Conservation (phyloP, 2,329 filamentous ascomycete genomes). For the Fusarium sp. region DNA sequence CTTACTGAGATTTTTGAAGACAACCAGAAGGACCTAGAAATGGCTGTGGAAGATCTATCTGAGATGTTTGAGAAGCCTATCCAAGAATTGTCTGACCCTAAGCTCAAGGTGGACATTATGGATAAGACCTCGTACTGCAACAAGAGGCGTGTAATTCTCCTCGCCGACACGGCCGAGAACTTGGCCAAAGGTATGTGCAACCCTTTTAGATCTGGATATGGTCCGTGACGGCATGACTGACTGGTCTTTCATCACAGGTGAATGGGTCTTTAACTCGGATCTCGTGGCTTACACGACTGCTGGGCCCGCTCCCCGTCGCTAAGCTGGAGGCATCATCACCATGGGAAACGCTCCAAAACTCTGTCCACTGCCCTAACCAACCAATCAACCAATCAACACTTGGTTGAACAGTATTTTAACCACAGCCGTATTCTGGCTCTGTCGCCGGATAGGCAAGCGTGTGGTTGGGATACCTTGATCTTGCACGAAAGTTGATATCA, state of each 20-base stretch:
- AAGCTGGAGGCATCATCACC: background rate
- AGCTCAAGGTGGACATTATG: conserved; percentile 97
- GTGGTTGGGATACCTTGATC: background rate
- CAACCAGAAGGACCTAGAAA: conserved; percentile 97
- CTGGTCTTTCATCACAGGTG: conserved; percentile 48
- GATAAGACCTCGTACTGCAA: conserved; percentile 99
- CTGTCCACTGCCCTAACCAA: background rate
- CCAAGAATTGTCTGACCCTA: conserved; percentile 84
- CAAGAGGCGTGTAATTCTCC: conserved; percentile 87
- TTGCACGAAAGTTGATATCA: conserved; percentile 11
- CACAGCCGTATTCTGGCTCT: background rate
- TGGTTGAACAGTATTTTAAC: background rate
- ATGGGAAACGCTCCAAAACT: background rate
- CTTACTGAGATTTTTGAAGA: conserved; percentile 97
- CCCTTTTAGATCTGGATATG: background rate
- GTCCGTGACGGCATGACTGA: conserved; percentile 48
- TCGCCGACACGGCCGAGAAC: conserved; percentile 94
- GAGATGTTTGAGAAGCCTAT: conserved; percentile 99
- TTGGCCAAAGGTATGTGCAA: conserved; percentile 77
- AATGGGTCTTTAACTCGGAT: conserved; percentile 60
- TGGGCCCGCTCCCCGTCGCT: conserved; percentile 40
- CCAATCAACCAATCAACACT: background rate
- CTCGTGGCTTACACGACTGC: conserved; percentile 37
- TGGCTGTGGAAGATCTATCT: conserved; percentile 96
- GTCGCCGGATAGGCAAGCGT: conserved; percentile 7